Evolutionary conservation across 129 eudicot genomes (phyloP), one percentile per base, ranked within the genome.

Genomic region (Flaveria trinervia): DNA sequence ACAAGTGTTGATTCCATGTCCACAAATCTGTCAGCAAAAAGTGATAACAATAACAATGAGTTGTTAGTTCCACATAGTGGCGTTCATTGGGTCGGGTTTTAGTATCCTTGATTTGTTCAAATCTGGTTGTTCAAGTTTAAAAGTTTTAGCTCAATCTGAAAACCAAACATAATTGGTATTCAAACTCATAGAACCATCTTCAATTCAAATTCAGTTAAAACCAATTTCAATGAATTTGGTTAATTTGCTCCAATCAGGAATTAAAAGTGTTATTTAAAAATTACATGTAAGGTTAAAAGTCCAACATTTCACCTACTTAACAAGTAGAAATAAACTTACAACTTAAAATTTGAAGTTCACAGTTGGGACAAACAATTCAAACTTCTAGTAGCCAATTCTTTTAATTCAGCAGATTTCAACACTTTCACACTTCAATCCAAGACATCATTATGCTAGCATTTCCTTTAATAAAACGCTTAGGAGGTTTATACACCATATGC

Each of bases 1-100:
- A 92, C 92, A 5, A 94, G 92, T 50, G 82, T 66, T 50, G 98
- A 84, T 84, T 94, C 98, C 98, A 94, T 94, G 79, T 94, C 93
- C 15, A 76, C 81, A 67, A 89, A 91, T 80, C 92, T 91, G 50
- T 39, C 49, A 50, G 62, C 45, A 13, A 51, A 80, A 51, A 18
- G 39, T 43, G 4, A 75, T 26, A 74, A 50, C 44, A 70, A 45
- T 23, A 76, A 76, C 33, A 81, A 8, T 69, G 39, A 20, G 70
- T 56, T n/a, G 65, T 56, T 49, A 56, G 79, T 51, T 52, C 45
- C 43, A 25, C 25, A 17, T 20, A 64, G 10, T 13, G 25, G 28
- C 41, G 28, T 17, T 23, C 65, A 59, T 8, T 22, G 33, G 16
- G 65, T 10, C 65, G 5, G n/a, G n/a, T 12, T 49, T 13, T 1